Conservation (phyloP, 2,329 filamentous ascomycete species). For the Calycina herbarum region DNA sequence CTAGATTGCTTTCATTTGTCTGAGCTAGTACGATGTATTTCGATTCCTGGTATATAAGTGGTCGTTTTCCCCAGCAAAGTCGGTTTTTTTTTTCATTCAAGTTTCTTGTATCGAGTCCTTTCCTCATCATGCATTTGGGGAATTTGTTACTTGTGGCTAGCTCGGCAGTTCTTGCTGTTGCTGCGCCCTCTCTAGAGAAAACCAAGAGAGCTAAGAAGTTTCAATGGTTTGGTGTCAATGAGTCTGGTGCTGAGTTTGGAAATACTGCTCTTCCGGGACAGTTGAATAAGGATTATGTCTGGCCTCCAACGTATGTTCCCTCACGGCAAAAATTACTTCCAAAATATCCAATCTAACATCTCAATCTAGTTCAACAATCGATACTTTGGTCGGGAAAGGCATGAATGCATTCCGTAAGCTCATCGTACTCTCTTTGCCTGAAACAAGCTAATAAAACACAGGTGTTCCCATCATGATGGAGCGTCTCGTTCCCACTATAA, state of each 20-base stretch:
- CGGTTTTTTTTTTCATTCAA: background rate
- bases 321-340: background rate
- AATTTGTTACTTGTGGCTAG: slow-evolving; percentile 24
- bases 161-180: slow-evolving; percentile 26
- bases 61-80: background rate
- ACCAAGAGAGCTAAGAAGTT: slow-evolving; percentile 27
- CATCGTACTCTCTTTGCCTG: background rate
- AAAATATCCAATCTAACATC: background rate
- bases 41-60: background rate
- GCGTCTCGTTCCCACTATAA: slow-evolving; percentile 49
- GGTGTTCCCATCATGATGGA: slow-evolving; percentile 53
- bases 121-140: slow-evolving; percentile 22
- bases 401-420: slow-evolving; percentile 37
- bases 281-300: slow-evolving; percentile 55
- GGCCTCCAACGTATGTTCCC: slow-evolving; percentile 48
- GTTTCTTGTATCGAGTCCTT: background rate
- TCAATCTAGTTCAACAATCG: slow-evolving; percentile 19
- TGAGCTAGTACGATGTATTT: background rate
- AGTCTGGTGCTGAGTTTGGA: slow-evolving; percentile 65
- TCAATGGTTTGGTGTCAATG: slow-evolving; percentile 30
- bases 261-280: slow-evolving; percentile 53
- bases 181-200: slow-evolving; percentile 27
- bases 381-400: slow-evolving; percentile 28
- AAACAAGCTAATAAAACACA: slow-evolving; percentile 38
- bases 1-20: background rate